Percentiles rank a stretch among this genome's conserved stretches.
Evolutionary conservation across 164 flowering plant species (phyloP).

Genomic region (Umbilicus rupestris): DNA sequence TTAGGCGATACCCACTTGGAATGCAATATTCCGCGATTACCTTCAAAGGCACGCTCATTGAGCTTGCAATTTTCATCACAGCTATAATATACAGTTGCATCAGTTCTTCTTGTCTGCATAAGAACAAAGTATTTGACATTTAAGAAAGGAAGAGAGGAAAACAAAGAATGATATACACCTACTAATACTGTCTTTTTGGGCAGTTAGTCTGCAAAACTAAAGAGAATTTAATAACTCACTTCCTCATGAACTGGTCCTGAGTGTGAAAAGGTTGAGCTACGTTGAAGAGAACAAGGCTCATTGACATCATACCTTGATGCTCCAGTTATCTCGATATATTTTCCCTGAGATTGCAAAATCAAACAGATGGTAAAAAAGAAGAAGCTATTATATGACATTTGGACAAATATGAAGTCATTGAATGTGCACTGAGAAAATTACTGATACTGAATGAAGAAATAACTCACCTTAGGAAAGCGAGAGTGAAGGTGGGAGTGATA

Average conservation of each 20-base stretch:
- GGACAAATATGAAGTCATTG: conserved; percentile 6
- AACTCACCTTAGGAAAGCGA: conserved; percentile 40
- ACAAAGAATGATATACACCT: background rate
- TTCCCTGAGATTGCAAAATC: conserved; percentile 40
- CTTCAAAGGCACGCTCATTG: conserved; percentile 25
- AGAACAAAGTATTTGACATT: conserved; percentile 5
- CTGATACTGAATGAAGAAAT: conserved; percentile 11
- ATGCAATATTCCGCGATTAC: conserved; percentile 18
- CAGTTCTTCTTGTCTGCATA: conserved; percentile 38
- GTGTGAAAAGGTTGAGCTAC: conserved; percentile 27
- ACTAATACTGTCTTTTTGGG: background rate
- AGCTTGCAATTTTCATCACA: conserved; percentile 46
- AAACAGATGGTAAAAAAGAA: too few relatives aligned
- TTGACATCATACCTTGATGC: conserved; percentile 60
- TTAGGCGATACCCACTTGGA: conserved; percentile 14
- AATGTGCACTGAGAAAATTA: background rate
- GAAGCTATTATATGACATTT: background rate
- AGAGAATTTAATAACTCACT: conserved; percentile 28
- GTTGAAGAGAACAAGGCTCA: conserved; percentile 45
- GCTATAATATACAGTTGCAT: conserved; percentile 45
- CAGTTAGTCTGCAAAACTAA: background rate
- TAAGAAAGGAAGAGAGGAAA: background rate
- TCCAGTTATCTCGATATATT: conserved; percentile 37
- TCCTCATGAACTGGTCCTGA: conserved; percentile 60
- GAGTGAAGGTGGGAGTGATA: conserved; percentile 30